phyloP scores from a whole-genome alignment of 176 grass and related monocot species.

The Triticum aestivum region DNA sequence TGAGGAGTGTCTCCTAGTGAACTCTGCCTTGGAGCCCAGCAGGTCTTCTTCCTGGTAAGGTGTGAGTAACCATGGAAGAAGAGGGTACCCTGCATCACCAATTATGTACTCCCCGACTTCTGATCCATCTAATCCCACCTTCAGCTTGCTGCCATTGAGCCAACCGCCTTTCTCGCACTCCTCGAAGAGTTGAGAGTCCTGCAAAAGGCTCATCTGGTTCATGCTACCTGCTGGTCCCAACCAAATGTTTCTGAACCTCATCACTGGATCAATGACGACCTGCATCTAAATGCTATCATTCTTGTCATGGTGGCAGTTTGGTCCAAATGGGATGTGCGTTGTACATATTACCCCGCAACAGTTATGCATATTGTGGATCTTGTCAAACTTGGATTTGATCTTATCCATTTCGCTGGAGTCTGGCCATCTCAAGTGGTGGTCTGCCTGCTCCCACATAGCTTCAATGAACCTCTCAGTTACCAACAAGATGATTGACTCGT shows the following conservation, averaged over 20 bases:
- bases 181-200: neutral
- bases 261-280: neutral
- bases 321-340: slow-evolving; percentile 35
- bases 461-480: slow-evolving; percentile 67
- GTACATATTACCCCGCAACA: slow-evolving; percentile 68
- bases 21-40: too few relatives aligned
- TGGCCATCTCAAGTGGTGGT: slow-evolving; percentile 52
- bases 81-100: too few relatives aligned
- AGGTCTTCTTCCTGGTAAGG: too few relatives aligned
- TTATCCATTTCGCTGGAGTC: slow-evolving; percentile 22
- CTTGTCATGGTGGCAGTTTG: neutral
- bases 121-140: too few relatives aligned
- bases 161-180: too few relatives aligned
- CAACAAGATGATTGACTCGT: slow-evolving; percentile 49
- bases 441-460: slow-evolving; percentile 36
- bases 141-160: too few relatives aligned
- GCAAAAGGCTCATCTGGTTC: neutral
- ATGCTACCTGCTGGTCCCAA: neutral
- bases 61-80: too few relatives aligned
- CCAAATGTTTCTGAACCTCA: neutral
- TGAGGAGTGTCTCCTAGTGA: too few relatives aligned
- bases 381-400: slow-evolving; percentile 52
- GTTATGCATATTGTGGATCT: slow-evolving; percentile 48
- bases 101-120: too few relatives aligned
- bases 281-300: neutral